phyloP scores from a whole-genome alignment of 257 asterid genomes.

The Penstemon newberryi region DNA sequence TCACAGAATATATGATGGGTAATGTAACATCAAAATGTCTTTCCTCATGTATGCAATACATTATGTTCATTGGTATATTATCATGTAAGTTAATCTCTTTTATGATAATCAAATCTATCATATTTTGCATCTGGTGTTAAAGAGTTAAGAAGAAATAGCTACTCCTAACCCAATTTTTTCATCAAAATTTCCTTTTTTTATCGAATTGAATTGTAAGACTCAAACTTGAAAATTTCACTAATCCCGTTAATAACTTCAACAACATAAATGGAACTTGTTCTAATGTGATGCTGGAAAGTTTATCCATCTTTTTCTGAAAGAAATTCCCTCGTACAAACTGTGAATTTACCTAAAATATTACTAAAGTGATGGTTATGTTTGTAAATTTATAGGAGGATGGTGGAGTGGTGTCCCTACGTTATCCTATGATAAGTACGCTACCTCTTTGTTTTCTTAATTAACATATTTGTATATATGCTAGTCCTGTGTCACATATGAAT shows the following conservation, averaged over 20 bases:
- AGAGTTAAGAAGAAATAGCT: neutral
- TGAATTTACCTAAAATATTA: neutral
- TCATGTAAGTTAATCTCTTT: constrained; percentile 13
- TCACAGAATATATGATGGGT: constrained; percentile 83
- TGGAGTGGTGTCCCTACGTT: constrained; percentile 94
- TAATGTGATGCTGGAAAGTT: neutral
- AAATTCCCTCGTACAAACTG: neutral
- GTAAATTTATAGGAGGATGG: constrained; percentile 77
- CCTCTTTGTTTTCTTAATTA: constrained; percentile 11
- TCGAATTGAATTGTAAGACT: too few relatives aligned
- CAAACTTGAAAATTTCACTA: too few relatives aligned
- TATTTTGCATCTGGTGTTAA: constrained; percentile 4
- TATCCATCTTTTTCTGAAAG: neutral
- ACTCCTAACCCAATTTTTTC: neutral
- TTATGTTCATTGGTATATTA: constrained; percentile 19
- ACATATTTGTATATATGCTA: neutral
- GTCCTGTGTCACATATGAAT: constrained; percentile 9
- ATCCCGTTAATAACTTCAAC: neutral
- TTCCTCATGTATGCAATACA: neutral
- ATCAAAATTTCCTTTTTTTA: neutral
- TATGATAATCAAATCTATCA: neutral
- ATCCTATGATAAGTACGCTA: constrained; percentile 61
- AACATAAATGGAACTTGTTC: neutral
- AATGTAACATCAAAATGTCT: constrained; percentile 24
- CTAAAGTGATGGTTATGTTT: constrained; percentile 14